phyloP scores from a whole-genome alignment of 1,284 basidiomycete genomes.

The Moesziomyces antarcticus region DNA sequence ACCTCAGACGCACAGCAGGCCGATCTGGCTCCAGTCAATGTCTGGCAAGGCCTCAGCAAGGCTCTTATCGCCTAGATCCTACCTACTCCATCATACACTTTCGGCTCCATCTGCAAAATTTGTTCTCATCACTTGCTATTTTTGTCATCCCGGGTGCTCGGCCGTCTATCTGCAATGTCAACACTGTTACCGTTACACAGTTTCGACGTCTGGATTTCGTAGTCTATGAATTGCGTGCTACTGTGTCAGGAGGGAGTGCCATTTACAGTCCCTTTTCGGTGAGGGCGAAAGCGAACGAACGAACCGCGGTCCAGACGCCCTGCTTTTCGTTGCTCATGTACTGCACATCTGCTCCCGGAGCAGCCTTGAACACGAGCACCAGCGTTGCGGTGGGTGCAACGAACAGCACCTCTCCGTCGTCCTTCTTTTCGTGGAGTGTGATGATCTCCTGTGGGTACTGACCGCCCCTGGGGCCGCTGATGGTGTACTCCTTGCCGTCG shows the following conservation, averaged over 20 bases:
- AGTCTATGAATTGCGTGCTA: background rate
- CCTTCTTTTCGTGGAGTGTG: conserved; percentile 24
- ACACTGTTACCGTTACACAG: background rate
- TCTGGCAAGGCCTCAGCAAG: conserved; percentile 35
- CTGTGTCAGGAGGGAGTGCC: no score
- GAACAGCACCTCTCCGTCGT: conserved; percentile 25
- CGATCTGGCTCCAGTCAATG: background rate
- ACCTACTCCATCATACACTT: background rate
- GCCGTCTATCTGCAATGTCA: no score
- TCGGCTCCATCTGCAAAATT: no score
- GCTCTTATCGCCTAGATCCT: conserved; percentile 15
- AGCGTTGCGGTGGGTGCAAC: conserved; percentile 33
- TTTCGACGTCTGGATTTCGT: background rate
- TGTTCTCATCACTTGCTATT: background rate
- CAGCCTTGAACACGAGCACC: conserved; percentile 40
- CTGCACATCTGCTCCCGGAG: conserved; percentile 19
- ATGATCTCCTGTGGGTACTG: conserved; percentile 40
- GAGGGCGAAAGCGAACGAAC: conserved; percentile 33
- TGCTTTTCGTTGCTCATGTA: conserved; percentile 34
- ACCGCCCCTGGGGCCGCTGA: conserved; percentile 30
- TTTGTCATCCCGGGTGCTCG: no score
- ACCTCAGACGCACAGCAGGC: background rate
- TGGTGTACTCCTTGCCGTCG: conserved; percentile 21
- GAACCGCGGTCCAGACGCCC: conserved; percentile 35
- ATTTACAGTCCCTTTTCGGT: conserved; percentile 39